Base-by-base conservation (phyloP, 2,329 filamentous ascomycete genomes). In the Tolypocladium cylindrosporum region DNA sequence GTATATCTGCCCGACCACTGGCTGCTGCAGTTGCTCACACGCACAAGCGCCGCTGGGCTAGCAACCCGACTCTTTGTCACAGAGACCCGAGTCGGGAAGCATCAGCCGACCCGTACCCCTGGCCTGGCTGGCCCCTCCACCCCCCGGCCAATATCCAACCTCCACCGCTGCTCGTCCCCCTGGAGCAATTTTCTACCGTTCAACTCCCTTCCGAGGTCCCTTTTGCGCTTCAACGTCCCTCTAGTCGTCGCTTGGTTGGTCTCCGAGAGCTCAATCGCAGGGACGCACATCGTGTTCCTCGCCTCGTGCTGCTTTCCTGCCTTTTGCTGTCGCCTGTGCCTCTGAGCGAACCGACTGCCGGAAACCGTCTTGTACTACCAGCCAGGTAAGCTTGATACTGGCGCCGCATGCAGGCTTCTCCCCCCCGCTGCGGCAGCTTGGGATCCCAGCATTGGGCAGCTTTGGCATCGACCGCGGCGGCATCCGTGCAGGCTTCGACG, bases 101-200 rank as follows among this genome's bases (percentile, higher is more conserved):
- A 36, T 51, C 48, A 51, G 27, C 48, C 48, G 31, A 51, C 48
- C 27, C 45, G 48, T n/a, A 52, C 48, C 48, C 48, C 48, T 52
- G 48, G 48, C 31, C 19, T 8, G 45, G 27, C 14, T 6, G 39
- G 16, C 45, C 45, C 45, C 45, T n/a, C 45, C 48, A 3, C n/a
- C 14, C 54, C 55, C 55, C 34, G 42, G 55, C 31, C 43, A 51
- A 48, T 31, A 41, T 55, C 52, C 57, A 55, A 51, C 52, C 57
- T 58, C 57, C 53, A 43, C 57, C 56, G 51, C 56, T 21, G 41
- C 31, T 39, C 5, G 14, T 24, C 27, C 56, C 57, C 57, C 53
- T 58, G 52, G 57, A 58, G 43, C 57, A 58, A 50, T 58, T 58
- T 58, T 58, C 57, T 39, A 51, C 43, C 57, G 27, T 39, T 36